Evolutionary conservation across 331 rosid species (phyloP).

Genomic region (Dryas integrifolia): DNA sequence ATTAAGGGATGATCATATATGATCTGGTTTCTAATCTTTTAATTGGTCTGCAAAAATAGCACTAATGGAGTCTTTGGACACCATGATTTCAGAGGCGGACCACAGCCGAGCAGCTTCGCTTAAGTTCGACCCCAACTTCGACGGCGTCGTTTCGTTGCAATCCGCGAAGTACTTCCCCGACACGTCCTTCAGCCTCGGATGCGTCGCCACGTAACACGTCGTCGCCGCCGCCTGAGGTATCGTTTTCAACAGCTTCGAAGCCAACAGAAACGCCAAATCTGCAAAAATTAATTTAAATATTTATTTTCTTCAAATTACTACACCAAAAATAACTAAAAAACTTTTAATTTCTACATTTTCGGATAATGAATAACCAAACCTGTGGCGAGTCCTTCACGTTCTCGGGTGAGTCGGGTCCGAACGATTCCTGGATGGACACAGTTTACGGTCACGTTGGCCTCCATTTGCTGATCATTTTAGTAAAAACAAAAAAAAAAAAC

Average conservation of each 20-base stretch:
- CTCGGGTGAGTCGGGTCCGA: slow-evolving; percentile 91
- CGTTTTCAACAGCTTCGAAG: slow-evolving; percentile 82
- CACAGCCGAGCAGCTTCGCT: slow-evolving; percentile 62
- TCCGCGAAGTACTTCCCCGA: slow-evolving; percentile 81
- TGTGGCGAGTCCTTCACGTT: slow-evolving; percentile 84
- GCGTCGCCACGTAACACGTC: slow-evolving; percentile 82
- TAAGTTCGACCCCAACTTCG: slow-evolving; percentile 55
- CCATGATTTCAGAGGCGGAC: slow-evolving; percentile 66
- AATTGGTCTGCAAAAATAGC: slow-evolving; percentile 22
- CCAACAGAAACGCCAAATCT: slow-evolving; percentile 83
- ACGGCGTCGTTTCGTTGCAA: slow-evolving; percentile 72
- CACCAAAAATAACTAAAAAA: too few relatives aligned
- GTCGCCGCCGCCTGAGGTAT: slow-evolving; percentile 98
- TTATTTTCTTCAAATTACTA: too few relatives aligned
- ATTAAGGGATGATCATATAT: not conserved
- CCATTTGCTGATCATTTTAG: slow-evolving; percentile 48
- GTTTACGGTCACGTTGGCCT: slow-evolving; percentile 77
- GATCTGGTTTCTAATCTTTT: not conserved
- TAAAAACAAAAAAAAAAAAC: not conserved
- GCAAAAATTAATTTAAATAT: slow-evolving; percentile 18
- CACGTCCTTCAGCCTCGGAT: slow-evolving; percentile 48
- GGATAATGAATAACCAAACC: slow-evolving; percentile 35
- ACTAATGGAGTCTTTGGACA: slow-evolving; percentile 34
- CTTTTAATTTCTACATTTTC: too few relatives aligned
- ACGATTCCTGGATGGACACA: slow-evolving; percentile 97